These are phyloP conservation scores for Tylopilus plumbeoviolaceoides DNA, from an alignment of 768 basidiomycete species.

Conservation along the genomic window DNA sequence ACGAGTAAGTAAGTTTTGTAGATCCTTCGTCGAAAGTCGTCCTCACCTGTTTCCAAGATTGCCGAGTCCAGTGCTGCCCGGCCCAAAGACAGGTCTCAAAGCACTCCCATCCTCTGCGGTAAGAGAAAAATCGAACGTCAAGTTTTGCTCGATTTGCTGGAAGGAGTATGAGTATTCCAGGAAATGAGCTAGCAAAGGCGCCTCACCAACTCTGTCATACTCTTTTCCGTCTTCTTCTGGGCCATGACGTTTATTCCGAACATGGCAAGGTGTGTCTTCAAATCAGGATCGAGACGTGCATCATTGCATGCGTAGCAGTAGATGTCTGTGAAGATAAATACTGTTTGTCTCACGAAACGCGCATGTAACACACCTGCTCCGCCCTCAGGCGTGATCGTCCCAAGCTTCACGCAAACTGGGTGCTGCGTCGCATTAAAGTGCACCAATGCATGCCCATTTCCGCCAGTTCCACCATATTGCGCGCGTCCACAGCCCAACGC, in stretches of 20 bases:
- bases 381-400: conserved; percentile 95
- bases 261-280: conserved; percentile 65
- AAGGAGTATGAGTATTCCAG: background rate
- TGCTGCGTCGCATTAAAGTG: conserved; percentile 76
- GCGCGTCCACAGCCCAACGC: conserved; percentile 84
- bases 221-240: conserved; percentile 91
- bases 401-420: conserved; percentile 85
- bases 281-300: conserved; percentile 68
- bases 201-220: conserved; percentile 88
- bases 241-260: conserved; percentile 86
- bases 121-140: conserved; percentile 91
- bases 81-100: conserved; percentile 83
- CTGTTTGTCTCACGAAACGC: background rate
- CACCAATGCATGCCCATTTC: conserved; percentile 84
- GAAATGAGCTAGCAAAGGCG: background rate
- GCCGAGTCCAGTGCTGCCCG: conserved; percentile 81
- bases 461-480: conserved; percentile 76
- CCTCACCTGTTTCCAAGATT: conserved; percentile 88
- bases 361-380: conserved; percentile 58
- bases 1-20: background rate
- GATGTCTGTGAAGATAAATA: conserved; percentile 50
- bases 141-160: conserved; percentile 94
- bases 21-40: background rate
- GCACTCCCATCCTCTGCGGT: conserved; percentile 83
- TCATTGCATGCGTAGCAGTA: conserved; percentile 94